Conservation (phyloP, 2,329 filamentous ascomycete species). For the Monilinia fructigena region DNA sequence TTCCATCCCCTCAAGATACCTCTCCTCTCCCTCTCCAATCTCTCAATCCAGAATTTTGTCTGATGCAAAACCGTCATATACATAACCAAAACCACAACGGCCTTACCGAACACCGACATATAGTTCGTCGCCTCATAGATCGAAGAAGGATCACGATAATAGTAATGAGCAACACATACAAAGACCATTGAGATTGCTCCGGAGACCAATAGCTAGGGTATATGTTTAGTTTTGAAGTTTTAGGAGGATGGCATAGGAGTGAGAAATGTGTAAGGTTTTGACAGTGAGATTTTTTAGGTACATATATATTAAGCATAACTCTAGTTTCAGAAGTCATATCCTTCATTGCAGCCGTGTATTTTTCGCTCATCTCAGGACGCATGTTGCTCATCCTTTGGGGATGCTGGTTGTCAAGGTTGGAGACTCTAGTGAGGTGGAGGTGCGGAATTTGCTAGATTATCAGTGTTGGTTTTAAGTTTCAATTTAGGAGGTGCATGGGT, state of each 20-base stretch:
- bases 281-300: not conserved
- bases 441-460: not conserved
- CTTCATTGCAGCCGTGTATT: not conserved
- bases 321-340: conserved; percentile 7
- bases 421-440: not conserved
- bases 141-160: not conserved
- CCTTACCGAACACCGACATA: not conserved
- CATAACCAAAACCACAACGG: not conserved
- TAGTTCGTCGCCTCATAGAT: not conserved
- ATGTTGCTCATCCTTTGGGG: not conserved
- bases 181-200: not conserved
- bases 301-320: conserved; percentile 9
- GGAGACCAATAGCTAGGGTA: not conserved
- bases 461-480: not conserved
- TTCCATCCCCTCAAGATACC: not conserved
- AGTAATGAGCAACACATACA: not conserved
- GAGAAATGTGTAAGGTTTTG: no score
- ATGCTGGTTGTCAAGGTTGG: not conserved
- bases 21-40: not conserved
- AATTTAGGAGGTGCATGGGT: no score
- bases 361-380: not conserved
- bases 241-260: not conserved
- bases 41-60: not conserved
- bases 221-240: not conserved
- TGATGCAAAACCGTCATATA: not conserved